These are phyloP conservation scores for Thalassia testudinum DNA, from an alignment of 116 monocot species.

Conservation along the genomic window DNA sequence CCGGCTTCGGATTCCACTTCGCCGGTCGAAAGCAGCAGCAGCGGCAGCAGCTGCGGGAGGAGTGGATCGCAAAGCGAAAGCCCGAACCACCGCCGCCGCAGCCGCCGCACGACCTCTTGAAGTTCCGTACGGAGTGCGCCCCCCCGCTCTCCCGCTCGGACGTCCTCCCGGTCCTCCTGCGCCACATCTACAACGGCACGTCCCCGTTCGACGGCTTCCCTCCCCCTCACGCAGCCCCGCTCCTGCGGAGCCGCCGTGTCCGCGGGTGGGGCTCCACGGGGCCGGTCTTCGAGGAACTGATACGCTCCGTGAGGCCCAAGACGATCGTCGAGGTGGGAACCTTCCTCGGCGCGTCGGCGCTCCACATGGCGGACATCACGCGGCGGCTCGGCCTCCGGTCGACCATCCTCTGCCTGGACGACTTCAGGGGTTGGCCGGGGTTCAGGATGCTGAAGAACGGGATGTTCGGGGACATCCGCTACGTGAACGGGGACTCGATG, in stretches of 20 bases:
- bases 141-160: constrained; percentile 9
- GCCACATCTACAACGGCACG: constrained; percentile 16
- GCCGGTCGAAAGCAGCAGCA: too few species aligned
- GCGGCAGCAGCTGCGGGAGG: too few species aligned
- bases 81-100: constrained; percentile 12
- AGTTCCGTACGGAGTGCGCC: constrained; percentile 20
- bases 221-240: constrained; percentile 7
- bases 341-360: constrained; percentile 63
- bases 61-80: too few species aligned
- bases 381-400: constrained; percentile 4
- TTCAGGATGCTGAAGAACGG: constrained; percentile 17
- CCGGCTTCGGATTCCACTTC: too few species aligned
- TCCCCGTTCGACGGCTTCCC: constrained; percentile 31
- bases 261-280: constrained; percentile 55
- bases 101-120: constrained; percentile 1
- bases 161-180: constrained; percentile 14
- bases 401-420: constrained; percentile 48
- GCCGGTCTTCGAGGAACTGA: constrained; percentile 41
- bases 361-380: constrained; percentile 52
- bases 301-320: too few species aligned
- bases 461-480: constrained; percentile 3
- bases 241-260: constrained; percentile 15
- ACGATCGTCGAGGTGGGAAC: too few species aligned
- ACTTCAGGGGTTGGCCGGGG: constrained; percentile 56
- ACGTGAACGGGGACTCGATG: constrained; percentile 14